Evolutionary conservation across 768 basidiomycete species (phyloP).

Genomic region (Botryobasidium botryosum): DNA sequence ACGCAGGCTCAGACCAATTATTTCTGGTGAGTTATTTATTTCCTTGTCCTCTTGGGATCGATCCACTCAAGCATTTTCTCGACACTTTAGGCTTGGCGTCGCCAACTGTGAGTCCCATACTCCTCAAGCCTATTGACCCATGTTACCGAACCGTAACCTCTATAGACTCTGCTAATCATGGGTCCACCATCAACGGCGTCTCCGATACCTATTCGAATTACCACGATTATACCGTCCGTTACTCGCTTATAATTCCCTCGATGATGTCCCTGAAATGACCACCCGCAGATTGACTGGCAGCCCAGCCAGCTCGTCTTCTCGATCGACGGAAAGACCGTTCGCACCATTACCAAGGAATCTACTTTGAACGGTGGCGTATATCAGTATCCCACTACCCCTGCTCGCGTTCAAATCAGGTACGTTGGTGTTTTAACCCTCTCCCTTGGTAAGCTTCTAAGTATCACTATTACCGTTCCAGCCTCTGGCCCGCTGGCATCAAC

Average conservation of each 20-base stretch:
- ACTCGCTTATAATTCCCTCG: neutral
- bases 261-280: neutral
- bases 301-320: constrained; percentile 45
- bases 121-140: too few relatives aligned
- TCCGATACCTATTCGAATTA: constrained; percentile 51
- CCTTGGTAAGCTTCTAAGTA: neutral
- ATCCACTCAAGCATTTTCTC: constrained; percentile 22
- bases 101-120: constrained; percentile 2
- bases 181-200: constrained; percentile 30
- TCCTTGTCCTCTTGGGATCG: too few relatives aligned
- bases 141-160: neutral
- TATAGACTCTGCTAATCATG: constrained; percentile 31
- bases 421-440: constrained; percentile 9
- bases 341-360: constrained; percentile 46
- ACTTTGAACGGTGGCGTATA: constrained; percentile 36
- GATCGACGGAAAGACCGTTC: constrained; percentile 55
- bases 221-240: constrained; percentile 56
- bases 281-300: constrained; percentile 60
- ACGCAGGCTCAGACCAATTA: constrained; percentile 60
- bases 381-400: constrained; percentile 61
- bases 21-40: constrained; percentile 76
- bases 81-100: constrained; percentile 27
- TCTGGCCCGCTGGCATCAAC: constrained; percentile 72
- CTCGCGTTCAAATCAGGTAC: constrained; percentile 65
- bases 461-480: constrained; percentile 17